Evolutionary conservation across 495 filamentous ascomycete genomes (phyloP).

Genomic region (Penicillium steckii): DNA sequence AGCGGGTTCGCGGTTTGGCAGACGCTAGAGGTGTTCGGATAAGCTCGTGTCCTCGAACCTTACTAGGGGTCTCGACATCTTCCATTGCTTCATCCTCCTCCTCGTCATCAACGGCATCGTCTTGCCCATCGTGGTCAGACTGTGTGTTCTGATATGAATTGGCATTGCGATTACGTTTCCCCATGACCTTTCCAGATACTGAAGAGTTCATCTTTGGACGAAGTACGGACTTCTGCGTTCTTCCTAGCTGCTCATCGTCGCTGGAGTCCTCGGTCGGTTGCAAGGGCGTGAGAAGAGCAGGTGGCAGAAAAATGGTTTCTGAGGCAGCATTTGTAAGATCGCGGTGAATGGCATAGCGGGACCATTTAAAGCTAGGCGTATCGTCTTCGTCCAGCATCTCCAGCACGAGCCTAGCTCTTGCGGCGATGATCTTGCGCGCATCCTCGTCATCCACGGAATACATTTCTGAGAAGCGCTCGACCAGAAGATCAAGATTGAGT

Average conservation of each 20-base stretch:
- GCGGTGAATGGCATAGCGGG: conserved; percentile 45
- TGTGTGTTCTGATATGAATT: conserved; percentile 28
- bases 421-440: conserved; percentile 36
- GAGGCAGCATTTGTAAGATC: conserved; percentile 36
- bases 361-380: conserved; percentile 38
- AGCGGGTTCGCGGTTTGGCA: conserved; percentile 33
- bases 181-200: conserved; percentile 40
- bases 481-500: conserved; percentile 37
- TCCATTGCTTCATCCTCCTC: conserved; percentile 39
- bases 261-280: conserved; percentile 34
- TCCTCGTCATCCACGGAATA: conserved; percentile 30
- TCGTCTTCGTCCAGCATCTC: conserved; percentile 41
- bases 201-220: conserved; percentile 45
- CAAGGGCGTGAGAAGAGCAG: conserved; percentile 36
- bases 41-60: conserved; percentile 39
- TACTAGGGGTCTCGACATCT: conserved; percentile 47
- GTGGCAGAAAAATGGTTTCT: conserved; percentile 21
- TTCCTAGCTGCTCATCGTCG: conserved; percentile 39
- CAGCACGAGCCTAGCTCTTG: conserved; percentile 31
- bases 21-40: conserved; percentile 44
- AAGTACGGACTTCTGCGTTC: conserved; percentile 50
- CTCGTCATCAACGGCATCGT: conserved; percentile 31
- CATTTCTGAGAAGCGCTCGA: conserved; percentile 20
- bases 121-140: conserved; percentile 36
- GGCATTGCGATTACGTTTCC: conserved; percentile 47